Conservation (phyloP, 495 filamentous ascomycete genomes). For the Melanomma pulvis-pyrius region DNA sequence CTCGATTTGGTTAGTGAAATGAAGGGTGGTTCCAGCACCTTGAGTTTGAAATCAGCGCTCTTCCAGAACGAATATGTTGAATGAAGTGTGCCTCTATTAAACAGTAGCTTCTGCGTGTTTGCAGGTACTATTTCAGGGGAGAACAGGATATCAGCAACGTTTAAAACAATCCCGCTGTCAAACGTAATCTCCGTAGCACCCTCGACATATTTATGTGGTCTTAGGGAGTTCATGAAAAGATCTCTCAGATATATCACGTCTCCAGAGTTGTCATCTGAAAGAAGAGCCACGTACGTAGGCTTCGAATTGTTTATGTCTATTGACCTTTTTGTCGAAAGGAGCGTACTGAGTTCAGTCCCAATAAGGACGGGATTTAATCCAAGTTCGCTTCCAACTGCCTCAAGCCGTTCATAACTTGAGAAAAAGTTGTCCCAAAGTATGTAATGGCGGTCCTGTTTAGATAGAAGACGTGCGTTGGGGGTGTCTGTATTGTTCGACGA, state of each 20-base stretch:
- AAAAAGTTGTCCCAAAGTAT: constrained; percentile 20
- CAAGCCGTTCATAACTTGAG: constrained; percentile 22
- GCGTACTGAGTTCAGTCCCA: constrained; percentile 8
- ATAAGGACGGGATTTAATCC: constrained; percentile 20
- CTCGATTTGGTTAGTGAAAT: constrained; percentile 22
- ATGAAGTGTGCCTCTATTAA: constrained; percentile 19
- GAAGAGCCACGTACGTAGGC: constrained; percentile 17
- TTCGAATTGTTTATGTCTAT: constrained; percentile 5
- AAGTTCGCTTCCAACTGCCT: constrained; percentile 19
- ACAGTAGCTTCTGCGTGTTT: constrained; percentile 18
- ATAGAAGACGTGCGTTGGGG: constrained; percentile 10
- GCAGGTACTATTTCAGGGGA: constrained; percentile 19
- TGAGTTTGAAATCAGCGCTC: constrained; percentile 15
- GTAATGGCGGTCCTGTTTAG: constrained; percentile 11
- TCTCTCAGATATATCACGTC: constrained; percentile 20
- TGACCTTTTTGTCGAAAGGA: constrained; percentile 7
- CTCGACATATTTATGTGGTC: constrained; percentile 15
- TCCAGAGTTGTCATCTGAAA: constrained; percentile 20
- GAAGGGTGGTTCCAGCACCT: constrained; percentile 20
- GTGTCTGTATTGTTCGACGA: constrained; percentile 13
- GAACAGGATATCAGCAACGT: constrained; percentile 19
- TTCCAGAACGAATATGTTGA: constrained; percentile 24
- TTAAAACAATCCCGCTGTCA: constrained; percentile 19
- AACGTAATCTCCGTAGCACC: constrained; percentile 19
- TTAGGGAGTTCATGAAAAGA: constrained; percentile 22